These are phyloP conservation scores for Fusarium keratoplasticum DNA, from an alignment of 2,329 filamentous ascomycete genomes.

Conservation along the genomic window DNA sequence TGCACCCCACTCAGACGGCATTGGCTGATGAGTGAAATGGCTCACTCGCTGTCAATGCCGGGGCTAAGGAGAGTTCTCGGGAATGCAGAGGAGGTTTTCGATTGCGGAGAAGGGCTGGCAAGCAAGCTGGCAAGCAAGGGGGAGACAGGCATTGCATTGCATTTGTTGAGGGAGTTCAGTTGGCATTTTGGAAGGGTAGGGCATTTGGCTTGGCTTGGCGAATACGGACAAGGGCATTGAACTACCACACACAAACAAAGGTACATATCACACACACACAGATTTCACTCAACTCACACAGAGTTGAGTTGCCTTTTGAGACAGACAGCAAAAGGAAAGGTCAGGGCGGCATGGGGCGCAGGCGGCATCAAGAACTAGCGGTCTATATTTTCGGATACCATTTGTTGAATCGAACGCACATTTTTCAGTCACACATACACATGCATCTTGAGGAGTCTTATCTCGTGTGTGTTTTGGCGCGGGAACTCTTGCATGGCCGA, in stretches of 20 bases:
- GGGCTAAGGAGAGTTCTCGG: slow-evolving; percentile 26
- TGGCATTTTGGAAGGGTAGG: slow-evolving; percentile 20
- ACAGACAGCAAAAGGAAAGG: slow-evolving; percentile 4
- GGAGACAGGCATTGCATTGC: slow-evolving; percentile 12
- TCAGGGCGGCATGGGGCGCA: slow-evolving; percentile 26
- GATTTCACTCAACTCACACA: slow-evolving; percentile 13
- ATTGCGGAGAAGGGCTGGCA: slow-evolving; percentile 24
- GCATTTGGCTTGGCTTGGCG: slow-evolving; percentile 6
- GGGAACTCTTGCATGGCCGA: slow-evolving; percentile 6
- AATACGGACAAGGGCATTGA: slow-evolving; percentile 16
- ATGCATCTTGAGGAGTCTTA: not conserved
- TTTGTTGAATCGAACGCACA: slow-evolving; percentile 35
- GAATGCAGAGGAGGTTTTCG: slow-evolving; percentile 1
- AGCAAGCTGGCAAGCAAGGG: slow-evolving; percentile 9
- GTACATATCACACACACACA: slow-evolving; percentile 24
- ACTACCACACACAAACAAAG: slow-evolving; percentile 14
- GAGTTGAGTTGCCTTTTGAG: slow-evolving; percentile 19
- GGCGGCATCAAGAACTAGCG: slow-evolving; percentile 29
- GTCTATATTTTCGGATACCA: slow-evolving; percentile 41
- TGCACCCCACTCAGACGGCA: slow-evolving; percentile 26
- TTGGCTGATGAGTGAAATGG: slow-evolving; percentile 25
- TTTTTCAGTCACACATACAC: slow-evolving; percentile 1
- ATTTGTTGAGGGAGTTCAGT: slow-evolving; percentile 35
- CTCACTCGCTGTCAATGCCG: slow-evolving; percentile 23
- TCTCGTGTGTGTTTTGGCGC: not conserved